A percentile compares a stretch with the other conserved stretches of the same genome.
Conservation (phyloP, 192 early-diverging fungal genomes). For the Backusella tarrabulga region DNA sequence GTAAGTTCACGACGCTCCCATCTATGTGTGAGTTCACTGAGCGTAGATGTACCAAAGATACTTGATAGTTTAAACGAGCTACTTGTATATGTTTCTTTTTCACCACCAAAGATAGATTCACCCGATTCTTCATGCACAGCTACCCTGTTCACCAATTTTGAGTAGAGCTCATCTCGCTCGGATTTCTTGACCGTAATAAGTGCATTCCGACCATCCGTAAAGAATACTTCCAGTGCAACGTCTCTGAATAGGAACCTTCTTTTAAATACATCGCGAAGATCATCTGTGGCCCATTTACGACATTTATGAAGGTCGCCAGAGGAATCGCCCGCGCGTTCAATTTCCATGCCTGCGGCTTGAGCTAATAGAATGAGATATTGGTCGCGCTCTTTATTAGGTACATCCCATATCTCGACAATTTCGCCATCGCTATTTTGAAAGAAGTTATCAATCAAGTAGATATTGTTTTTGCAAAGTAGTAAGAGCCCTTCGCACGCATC, state of each 20-base stretch:
- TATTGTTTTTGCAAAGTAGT: constrained; percentile 63
- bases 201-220: constrained; percentile 68
- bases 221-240: constrained; percentile 78
- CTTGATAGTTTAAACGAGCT: constrained; percentile 51
- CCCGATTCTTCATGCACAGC: constrained; percentile 44
- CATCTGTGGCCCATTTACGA: constrained; percentile 51
- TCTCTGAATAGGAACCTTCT: constrained; percentile 62
- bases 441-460: constrained; percentile 74
- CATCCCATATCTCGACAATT: constrained; percentile 67
- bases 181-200: constrained; percentile 67
- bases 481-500: constrained; percentile 69
- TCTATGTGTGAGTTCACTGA: constrained; percentile 67
- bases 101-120: constrained; percentile 47
- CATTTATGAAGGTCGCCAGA: constrained; percentile 48
- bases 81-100: constrained; percentile 25
- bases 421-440: constrained; percentile 60
- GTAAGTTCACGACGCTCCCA: constrained; percentile 88
- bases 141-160: constrained; percentile 51
- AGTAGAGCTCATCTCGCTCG: constrained; percentile 64
- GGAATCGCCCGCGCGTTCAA: constrained; percentile 21
- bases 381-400: constrained; percentile 57
- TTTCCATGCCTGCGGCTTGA: constrained; percentile 41
- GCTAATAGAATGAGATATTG: constrained; percentile 56
- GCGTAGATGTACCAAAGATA: constrained; percentile 62
- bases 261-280: constrained; percentile 65